phyloP scores from a whole-genome alignment of 2,329 filamentous ascomycete genomes.

The Claviceps lovelessii region DNA sequence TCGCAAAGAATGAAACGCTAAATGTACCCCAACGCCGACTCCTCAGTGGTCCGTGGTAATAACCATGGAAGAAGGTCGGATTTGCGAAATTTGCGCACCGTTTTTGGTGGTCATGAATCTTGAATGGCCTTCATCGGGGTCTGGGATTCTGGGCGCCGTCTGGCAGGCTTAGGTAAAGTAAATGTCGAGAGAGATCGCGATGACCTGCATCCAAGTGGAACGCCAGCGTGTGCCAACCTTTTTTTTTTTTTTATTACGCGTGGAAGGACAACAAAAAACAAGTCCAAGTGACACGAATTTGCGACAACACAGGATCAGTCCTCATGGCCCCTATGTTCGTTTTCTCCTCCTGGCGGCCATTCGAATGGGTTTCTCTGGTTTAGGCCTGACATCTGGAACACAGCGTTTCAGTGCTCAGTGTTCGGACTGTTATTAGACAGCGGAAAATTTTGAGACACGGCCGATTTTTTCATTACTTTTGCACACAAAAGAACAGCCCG shows the following conservation, averaged over 20 bases:
- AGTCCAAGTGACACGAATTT: neutral
- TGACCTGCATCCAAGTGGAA: constrained; percentile 4
- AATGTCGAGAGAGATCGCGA: constrained; percentile 1
- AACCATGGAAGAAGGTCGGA: neutral
- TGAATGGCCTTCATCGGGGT: neutral
- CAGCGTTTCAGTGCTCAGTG: neutral
- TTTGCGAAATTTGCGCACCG: neutral
- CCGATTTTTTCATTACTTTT: neutral
- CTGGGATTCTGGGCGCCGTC: neutral
- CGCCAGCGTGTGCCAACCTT: neutral
- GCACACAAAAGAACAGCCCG: neutral
- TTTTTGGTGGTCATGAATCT: neutral
- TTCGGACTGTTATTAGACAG: constrained; percentile 1
- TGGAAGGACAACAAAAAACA: neutral
- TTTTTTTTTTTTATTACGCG: neutral
- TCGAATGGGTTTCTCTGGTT: neutral
- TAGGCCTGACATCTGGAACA: neutral
- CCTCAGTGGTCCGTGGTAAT: neutral
- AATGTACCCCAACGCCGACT: neutral
- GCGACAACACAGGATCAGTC: neutral
- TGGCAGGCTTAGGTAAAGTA: neutral
- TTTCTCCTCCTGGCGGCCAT: neutral
- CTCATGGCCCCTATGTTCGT: neutral
- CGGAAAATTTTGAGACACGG: neutral
- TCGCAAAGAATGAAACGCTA: neutral